phyloP scores from a whole-genome alignment of 2,329 filamentous ascomycete genomes.

The Claviceps cyperi region DNA sequence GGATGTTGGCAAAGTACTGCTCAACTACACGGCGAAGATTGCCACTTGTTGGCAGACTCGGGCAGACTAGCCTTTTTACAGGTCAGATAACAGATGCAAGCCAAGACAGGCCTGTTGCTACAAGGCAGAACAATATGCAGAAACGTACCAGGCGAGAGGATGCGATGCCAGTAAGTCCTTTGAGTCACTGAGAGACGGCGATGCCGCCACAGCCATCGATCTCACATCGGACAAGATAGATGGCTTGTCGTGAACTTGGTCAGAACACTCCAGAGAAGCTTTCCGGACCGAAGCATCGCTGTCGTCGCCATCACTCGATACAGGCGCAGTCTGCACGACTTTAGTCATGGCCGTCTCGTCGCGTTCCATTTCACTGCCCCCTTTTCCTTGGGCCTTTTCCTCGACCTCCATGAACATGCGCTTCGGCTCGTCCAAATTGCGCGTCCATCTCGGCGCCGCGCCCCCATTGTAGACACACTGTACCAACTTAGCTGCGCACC shows the following conservation, averaged over 20 bases:
- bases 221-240: neutral
- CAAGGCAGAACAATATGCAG: neutral
- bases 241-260: neutral
- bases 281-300: neutral
- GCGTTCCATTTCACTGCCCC: neutral
- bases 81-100: neutral
- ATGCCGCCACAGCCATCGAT: neutral
- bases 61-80: constrained; percentile 17
- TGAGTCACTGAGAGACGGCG: neutral
- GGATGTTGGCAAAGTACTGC: constrained; percentile 25
- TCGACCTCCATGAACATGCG: neutral
- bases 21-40: constrained; percentile 23
- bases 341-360: neutral
- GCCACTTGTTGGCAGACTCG: constrained; percentile 18
- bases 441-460: constrained; percentile 23
- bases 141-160: constrained; percentile 4
- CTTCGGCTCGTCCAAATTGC: constrained; percentile 15
- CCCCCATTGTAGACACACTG: constrained; percentile 26
- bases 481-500: constrained; percentile 19
- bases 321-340: neutral
- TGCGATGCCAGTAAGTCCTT: neutral
- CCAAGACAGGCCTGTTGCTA: no score
- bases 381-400: neutral
- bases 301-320: neutral
- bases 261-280: neutral